Conservation (phyloP, 257 asterid species). For the Capsicum pubescens region DNA sequence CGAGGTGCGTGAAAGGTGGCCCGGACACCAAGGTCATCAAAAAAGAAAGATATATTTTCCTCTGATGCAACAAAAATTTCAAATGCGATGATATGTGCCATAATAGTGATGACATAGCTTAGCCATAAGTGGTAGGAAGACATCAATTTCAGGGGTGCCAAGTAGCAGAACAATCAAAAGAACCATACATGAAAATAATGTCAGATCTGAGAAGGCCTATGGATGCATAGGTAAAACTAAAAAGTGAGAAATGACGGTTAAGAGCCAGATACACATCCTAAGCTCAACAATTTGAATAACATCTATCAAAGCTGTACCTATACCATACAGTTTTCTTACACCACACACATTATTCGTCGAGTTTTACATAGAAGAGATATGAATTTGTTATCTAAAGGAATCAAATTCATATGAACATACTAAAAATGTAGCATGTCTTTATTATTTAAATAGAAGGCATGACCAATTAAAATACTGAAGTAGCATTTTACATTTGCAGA, state of each 20-base stretch:
- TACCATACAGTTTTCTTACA: not conserved
- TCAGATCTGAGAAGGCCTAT: conserved; percentile 9
- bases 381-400: not conserved
- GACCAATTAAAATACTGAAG: not conserved
- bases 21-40: too few relatives aligned
- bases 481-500: conserved; percentile 11
- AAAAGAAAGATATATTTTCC: not conserved
- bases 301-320: not conserved
- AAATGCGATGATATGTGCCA: not conserved
- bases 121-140: conserved; percentile 6
- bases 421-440: not conserved
- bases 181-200: conserved; percentile 3
- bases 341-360: not conserved
- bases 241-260: not conserved
- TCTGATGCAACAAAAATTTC: not conserved
- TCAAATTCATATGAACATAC: not conserved
- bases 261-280: not conserved
- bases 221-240: not conserved
- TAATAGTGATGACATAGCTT: not conserved
- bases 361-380: not conserved
- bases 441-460: not conserved
- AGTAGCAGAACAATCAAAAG: conserved; percentile 6
- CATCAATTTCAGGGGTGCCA: not conserved
- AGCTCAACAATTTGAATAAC: conserved; percentile 9
- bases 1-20: too few relatives aligned